These are phyloP conservation scores for Edaphochlamys debaryana DNA, from an alignment of 139 green algal genomes.

Conservation along the genomic window DNA sequence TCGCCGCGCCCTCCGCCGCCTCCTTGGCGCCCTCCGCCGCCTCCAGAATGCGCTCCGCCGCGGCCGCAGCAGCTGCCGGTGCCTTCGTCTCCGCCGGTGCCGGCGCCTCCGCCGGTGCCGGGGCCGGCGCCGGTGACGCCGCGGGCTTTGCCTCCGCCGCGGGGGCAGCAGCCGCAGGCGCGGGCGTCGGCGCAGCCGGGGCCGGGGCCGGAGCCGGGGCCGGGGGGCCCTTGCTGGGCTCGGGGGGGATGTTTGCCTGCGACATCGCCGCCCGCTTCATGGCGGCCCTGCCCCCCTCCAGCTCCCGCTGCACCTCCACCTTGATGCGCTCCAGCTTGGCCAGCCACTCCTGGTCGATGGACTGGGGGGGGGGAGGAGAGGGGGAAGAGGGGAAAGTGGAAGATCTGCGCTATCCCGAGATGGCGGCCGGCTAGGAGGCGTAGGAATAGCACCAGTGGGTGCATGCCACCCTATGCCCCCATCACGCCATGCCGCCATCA, in stretches of 20 bases:
- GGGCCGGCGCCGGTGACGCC: not conserved
- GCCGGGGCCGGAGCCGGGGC: not conserved
- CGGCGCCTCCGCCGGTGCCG: too few species aligned
- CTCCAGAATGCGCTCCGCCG: not conserved
- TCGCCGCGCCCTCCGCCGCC: not conserved
- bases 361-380: not conserved
- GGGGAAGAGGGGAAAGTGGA: not conserved
- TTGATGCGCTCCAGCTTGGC: conserved; percentile 1
- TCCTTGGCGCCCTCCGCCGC: not conserved
- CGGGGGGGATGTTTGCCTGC: too few species aligned
- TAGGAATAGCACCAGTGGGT: too few species aligned
- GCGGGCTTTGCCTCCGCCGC: not conserved
- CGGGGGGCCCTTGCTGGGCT: not conserved
- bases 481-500: too few species aligned
- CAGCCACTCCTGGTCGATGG: conserved; percentile 14
- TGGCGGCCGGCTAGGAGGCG: too few species aligned
- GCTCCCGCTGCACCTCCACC: not conserved
- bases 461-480: too few species aligned
- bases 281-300: not conserved
- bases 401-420: too few species aligned
- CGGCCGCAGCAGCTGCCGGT: not conserved
- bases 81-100: not conserved
- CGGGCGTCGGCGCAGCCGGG: not conserved
- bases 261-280: too few species aligned
- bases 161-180: not conserved